Conservation (phyloP, 2,329 filamentous ascomycete species). For the Fusarium sp. region DNA sequence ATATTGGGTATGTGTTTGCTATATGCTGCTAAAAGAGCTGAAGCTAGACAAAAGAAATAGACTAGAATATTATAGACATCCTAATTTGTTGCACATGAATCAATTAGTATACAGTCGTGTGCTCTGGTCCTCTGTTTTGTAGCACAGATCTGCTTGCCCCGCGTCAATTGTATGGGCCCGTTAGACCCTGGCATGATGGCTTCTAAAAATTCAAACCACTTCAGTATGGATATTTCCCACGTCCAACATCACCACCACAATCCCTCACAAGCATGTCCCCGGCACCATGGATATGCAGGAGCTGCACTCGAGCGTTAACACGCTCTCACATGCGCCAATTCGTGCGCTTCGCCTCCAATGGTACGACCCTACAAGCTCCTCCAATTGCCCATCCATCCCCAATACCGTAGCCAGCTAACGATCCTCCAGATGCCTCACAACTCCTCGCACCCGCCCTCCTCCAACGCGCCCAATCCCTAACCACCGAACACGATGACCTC, state of each 20-base stretch:
- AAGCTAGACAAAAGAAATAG: constrained; percentile 40
- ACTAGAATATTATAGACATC: neutral
- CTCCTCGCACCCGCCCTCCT: constrained; percentile 70
- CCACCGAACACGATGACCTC: constrained; percentile 71
- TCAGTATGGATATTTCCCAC: neutral
- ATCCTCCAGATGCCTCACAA: constrained; percentile 33
- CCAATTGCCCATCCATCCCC: neutral
- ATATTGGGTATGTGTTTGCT: constrained; percentile 61
- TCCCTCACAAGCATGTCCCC: constrained; percentile 50
- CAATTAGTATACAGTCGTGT: neutral
- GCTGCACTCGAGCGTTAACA: constrained; percentile 53
- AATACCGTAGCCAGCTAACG: constrained; percentile 7
- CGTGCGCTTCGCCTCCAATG: constrained; percentile 54
- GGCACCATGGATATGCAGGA: constrained; percentile 57
- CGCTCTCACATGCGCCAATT: constrained; percentile 48
- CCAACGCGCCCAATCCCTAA: constrained; percentile 70
- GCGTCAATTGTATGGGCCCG: constrained; percentile 34
- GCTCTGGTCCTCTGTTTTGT: neutral
- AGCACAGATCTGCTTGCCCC: neutral
- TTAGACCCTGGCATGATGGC: constrained; percentile 16
- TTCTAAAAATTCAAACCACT: constrained; percentile 43
- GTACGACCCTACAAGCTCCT: constrained; percentile 24
- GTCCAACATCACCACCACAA: constrained; percentile 16
- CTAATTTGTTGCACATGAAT: neutral
- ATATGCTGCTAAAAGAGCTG: constrained; percentile 57